Conservation (phyloP, 2,329 filamentous ascomycete genomes). For the Neodidymelliopsis sp. region DNA sequence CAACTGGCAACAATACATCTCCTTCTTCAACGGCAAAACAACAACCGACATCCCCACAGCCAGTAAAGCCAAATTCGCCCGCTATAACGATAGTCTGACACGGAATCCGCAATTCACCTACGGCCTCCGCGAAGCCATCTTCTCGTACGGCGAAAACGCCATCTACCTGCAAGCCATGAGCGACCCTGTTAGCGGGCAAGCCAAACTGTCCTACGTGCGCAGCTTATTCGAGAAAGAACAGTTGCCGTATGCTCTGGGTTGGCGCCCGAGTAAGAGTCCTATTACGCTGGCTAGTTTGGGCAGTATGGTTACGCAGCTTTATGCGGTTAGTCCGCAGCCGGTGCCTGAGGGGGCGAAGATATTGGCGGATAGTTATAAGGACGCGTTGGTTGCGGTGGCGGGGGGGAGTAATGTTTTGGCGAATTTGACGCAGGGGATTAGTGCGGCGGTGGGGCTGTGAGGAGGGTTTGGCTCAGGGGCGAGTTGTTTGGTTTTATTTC, state of each 20-base stretch:
- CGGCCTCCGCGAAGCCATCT: conserved; percentile 15
- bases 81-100: conserved; percentile 18
- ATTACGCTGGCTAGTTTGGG: conserved; percentile 25
- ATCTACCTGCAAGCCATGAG: conserved; percentile 21
- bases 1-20: conserved; percentile 24
- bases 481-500: too few species aligned
- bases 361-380: conserved; percentile 23
- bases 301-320: conserved; percentile 20
- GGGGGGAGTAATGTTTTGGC: conserved; percentile 20
- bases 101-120: conserved; percentile 24
- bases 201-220: conserved; percentile 21
- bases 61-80: conserved; percentile 18
- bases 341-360: conserved; percentile 15
- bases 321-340: conserved; percentile 11
- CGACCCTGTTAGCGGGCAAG: conserved; percentile 12
- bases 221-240: conserved; percentile 27
- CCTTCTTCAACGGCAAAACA: conserved; percentile 19
- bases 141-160: conserved; percentile 29
- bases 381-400: conserved; percentile 16
- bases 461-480: too few species aligned
- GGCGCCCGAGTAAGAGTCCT: conserved; percentile 22
- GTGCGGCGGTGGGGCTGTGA: conserved; percentile 17
- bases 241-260: conserved; percentile 22
- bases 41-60: conserved; percentile 22
- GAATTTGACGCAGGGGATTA: conserved; percentile 25